Base-by-base conservation (phyloP, 1,284 basidiomycete species). In the Hypsizygus ulmarius region DNA sequence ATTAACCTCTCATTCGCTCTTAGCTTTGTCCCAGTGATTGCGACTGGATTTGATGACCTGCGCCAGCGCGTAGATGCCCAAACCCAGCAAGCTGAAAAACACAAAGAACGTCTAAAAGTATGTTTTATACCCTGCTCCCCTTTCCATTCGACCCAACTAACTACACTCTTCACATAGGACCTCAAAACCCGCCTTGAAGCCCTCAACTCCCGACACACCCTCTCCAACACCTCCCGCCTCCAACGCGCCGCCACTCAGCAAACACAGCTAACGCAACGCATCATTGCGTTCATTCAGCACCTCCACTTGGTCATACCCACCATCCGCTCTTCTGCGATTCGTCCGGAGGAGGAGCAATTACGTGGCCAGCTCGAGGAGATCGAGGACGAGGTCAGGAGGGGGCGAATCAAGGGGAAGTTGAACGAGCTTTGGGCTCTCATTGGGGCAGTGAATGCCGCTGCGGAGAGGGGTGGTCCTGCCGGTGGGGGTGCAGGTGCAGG, bases 361-460 rank as follows among this genome's bases (percentile, higher is more conserved):
- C 76, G 84, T 33, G 74, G 74, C 3, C 73, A 73, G 54, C 71
- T 94, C 30, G 90, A 93, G 60, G 80, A 82, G 51, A 79, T 93
- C 51, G 86, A 89, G 62, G 83, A 84, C 54, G 87, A 89, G 60
- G 64, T 92, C 49, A 78, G 80, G 51, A 74, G 78, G 40, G 78
- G 88, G 42, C 68, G 86, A 62, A 73, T 93, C 63, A 82, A 83
- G 42, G 83, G 81, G 35, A 87, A 86, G 60, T 61, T 91, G 57
- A 88, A 87, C 55, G 92, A 93, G 64, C 72, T 95, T 19, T 93
- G 92, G 91, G 91, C 89, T 10, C 69, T 87, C 33, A 75, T 93
- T 9, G 90, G 90, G n/a, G 85, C 89, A 45, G 74, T 93, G 12
- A 77, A 78, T 51, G 86, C 86, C 1, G 73, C 77, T 44, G 64